Conservation (phyloP, 1,284 basidiomycete species). For the Moesziomyces globuligerus region DNA sequence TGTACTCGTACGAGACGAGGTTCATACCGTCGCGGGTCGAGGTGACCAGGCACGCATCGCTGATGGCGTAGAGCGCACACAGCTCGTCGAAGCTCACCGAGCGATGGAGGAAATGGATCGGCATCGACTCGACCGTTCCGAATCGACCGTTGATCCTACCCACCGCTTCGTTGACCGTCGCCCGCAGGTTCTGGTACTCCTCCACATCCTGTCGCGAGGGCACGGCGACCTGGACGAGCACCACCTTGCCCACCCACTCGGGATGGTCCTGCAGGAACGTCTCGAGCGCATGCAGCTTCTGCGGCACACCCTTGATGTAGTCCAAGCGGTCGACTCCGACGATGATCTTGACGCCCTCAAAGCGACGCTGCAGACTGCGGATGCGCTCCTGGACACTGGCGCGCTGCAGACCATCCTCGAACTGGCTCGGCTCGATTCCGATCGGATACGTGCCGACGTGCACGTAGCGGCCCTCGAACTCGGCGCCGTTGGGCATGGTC, state of each 20-base stretch:
- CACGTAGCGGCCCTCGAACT: slow-evolving; percentile 91
- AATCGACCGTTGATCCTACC: slow-evolving; percentile 98
- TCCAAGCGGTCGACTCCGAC: slow-evolving; percentile 97
- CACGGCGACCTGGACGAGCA: slow-evolving; percentile 94
- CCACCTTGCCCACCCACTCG: slow-evolving; percentile 99
- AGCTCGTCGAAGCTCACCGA: slow-evolving; percentile 92
- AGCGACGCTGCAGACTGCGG: slow-evolving; percentile 82
- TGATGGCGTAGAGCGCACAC: slow-evolving; percentile 93
- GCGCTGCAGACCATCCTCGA: slow-evolving; percentile 83
- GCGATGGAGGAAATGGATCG: slow-evolving; percentile 93
- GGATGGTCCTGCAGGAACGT: slow-evolving; percentile 96
- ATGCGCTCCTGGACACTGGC: slow-evolving; percentile 83
- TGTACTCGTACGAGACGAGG: slow-evolving; percentile 98
- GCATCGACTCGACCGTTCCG: slow-evolving; percentile 98
- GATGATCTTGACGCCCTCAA: slow-evolving; percentile 94
- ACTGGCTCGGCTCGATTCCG: slow-evolving; percentile 93
- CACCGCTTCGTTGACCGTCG: slow-evolving; percentile 96
- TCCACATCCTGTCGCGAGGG: slow-evolving; percentile 98
- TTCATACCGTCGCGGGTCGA: slow-evolving; percentile 99
- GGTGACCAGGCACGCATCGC: slow-evolving; percentile 94
- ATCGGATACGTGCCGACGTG: slow-evolving; percentile 99
- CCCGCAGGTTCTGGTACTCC: slow-evolving; percentile 96
- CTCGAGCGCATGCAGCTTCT: slow-evolving; percentile 95
- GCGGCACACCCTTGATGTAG: slow-evolving; percentile 99
- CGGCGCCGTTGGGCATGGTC: slow-evolving; percentile 95